A percentile compares a stretch with the other conserved stretches of the same genome.
These are phyloP conservation scores for Jacaranda mimosifolia DNA, from an alignment of 257 asterid species.

Conservation along the genomic window DNA sequence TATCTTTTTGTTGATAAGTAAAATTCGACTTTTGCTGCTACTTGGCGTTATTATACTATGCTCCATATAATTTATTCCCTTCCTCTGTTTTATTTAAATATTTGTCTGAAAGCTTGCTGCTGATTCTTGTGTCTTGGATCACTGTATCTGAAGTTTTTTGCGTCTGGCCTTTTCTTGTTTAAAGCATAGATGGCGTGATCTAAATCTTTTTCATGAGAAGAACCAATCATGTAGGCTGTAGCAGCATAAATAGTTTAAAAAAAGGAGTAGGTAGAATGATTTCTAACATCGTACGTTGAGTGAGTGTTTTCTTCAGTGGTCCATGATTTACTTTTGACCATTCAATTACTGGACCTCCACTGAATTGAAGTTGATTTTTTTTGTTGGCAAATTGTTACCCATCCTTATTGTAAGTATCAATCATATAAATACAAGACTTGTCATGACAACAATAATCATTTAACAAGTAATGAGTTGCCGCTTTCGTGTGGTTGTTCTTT, in stretches of 20 bases:
- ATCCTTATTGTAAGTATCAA: neutral
- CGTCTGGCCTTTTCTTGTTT: neutral
- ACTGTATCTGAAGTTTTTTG: neutral
- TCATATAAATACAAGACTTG: neutral
- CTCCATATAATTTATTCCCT: neutral
- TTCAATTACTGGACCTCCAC: too few relatives aligned
- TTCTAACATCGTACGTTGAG: neutral
- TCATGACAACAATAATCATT: neutral
- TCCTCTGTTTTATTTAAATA: neutral
- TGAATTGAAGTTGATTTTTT: neutral
- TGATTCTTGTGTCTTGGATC: neutral
- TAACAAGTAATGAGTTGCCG: neutral
- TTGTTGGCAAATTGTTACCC: neutral
- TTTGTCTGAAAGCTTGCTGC: neutral
- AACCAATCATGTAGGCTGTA: neutral
- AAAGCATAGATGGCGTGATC: neutral
- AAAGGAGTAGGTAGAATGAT: constrained; percentile 2
- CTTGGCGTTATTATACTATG: neutral
- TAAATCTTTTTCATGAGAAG: neutral
- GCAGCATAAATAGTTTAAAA: neutral
- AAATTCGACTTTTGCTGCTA: neutral
- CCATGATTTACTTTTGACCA: neutral
- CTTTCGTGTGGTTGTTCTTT: too few relatives aligned
- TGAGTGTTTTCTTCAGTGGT: neutral
- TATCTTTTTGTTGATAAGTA: neutral